Conservation (phyloP, 192 early-diverging fungal species). For the Podila horticola region DNA sequence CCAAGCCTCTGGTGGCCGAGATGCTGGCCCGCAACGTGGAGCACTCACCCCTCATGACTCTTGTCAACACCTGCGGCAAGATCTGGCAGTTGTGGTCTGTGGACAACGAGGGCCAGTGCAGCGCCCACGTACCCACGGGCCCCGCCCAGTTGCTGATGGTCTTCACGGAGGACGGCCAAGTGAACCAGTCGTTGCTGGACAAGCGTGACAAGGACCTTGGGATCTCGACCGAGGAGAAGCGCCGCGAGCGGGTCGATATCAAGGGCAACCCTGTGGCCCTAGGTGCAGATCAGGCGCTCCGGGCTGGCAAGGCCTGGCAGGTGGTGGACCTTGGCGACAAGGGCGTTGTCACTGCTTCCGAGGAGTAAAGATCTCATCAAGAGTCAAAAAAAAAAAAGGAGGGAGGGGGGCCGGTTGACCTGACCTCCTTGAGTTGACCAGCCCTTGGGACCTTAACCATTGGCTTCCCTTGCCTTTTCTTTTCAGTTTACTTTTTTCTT, state of each 20-base stretch:
- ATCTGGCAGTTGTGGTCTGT: constrained; percentile 65
- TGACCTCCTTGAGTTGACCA: neutral
- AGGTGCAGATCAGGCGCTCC: constrained; percentile 23
- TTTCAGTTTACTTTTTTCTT: too few species aligned
- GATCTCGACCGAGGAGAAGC: constrained; percentile 28
- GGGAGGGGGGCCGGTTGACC: too few species aligned
- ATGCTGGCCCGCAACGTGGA: constrained; percentile 39
- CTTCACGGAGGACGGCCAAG: constrained; percentile 54
- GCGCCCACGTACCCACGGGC: constrained; percentile 28
- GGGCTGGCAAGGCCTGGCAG: constrained; percentile 18
- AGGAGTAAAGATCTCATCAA: neutral
- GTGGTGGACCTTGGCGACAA: constrained; percentile 11
- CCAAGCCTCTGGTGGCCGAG: constrained; percentile 42
- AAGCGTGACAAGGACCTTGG: constrained; percentile 37
- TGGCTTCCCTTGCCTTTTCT: neutral
- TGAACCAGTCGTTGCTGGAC: constrained; percentile 31
- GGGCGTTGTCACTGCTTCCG: neutral
- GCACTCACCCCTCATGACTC: constrained; percentile 20
- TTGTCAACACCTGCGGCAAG: constrained; percentile 61
- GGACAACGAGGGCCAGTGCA: constrained; percentile 56
- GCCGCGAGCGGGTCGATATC: constrained; percentile 16
- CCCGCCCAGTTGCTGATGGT: constrained; percentile 59
- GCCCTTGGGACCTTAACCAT: too few species aligned
- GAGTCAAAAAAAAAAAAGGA: too few species aligned
- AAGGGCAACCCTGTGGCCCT: constrained; percentile 15